phyloP scores from a whole-genome alignment of 257 asterid genomes.

The Solanum rostratum region DNA sequence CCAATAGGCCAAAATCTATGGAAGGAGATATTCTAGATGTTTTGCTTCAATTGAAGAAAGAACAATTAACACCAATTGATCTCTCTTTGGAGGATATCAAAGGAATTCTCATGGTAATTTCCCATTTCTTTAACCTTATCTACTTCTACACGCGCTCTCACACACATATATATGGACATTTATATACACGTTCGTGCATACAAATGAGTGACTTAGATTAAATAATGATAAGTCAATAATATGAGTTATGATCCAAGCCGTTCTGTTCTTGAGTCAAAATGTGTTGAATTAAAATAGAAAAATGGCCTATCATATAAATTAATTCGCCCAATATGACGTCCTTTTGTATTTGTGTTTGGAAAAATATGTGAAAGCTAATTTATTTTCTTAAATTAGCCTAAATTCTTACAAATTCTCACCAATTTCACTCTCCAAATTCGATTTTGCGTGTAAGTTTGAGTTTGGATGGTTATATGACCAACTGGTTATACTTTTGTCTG shows the following conservation, averaged over 20 bases:
- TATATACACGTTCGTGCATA: background rate
- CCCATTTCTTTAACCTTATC: background rate
- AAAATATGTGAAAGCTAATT: background rate
- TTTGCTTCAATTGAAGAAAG: constrained; percentile 1
- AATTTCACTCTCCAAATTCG: too few species aligned
- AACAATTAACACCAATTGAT: background rate
- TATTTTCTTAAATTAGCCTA: background rate
- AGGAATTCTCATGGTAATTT: constrained; percentile 4
- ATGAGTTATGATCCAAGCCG: background rate
- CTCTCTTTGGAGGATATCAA: constrained; percentile 7
- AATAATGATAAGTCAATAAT: background rate
- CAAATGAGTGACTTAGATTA: background rate
- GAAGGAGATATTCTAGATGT: constrained; percentile 8
- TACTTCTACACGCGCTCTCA: accelerated
- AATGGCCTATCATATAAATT: background rate
- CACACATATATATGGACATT: background rate
- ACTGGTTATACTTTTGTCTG: background rate
- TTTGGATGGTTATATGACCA: background rate
- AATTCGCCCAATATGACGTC: background rate
- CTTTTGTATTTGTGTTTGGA: background rate
- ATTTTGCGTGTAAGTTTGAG: background rate
- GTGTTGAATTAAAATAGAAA: background rate
- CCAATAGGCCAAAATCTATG: background rate
- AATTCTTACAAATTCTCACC: too few species aligned
- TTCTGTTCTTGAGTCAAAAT: background rate